Evolutionary conservation across 352 stramenopile species (phyloP), one percentile per base, ranked within the genome.

Genomic region (Thraustochytrium striatum): DNA sequence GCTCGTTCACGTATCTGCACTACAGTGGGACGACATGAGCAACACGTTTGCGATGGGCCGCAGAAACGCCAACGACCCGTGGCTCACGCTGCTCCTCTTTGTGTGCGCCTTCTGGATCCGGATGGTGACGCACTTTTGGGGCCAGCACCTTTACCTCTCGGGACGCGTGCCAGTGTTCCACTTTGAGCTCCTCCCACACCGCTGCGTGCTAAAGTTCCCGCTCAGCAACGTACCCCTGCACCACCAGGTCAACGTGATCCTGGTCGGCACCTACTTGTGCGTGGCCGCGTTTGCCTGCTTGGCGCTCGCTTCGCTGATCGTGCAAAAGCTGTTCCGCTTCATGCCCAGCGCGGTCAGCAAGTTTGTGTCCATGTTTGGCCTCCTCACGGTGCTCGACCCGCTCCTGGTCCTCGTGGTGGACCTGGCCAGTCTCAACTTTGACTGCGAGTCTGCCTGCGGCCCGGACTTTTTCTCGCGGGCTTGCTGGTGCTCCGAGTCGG

Each of bases 191-290:
- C 52, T 75, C 11, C 65, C 52, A 2, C 50, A 68, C 50, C 43
- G 52, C 11, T 75, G 65, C 65, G 65, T 75, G 7, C 43, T 75
- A 39, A 75, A 75, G 36, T 75, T 62, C 25, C 30, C 65, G 8
- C 30, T 43, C 36, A 16, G 32, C 11, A 5, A 28, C 44, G 39
- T 75, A 43, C 65, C 65, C 0, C 25, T 75, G 11, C 44, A 62
- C 36, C 44, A 41, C 36, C 50, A 61, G 50, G 65, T 61, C 0
- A 62, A 58, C 36, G 2, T 61, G 44, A 68, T 75, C 35, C n/a
- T 75, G 7, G 44, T 30, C 43, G 65, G 65, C 30, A 38, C 65
- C 5, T 72, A 28, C n/a, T 16, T 43, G n/a, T 30, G 21, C 11
- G 16, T 75, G 3, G 43, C 28, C 8, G 16, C 39, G 11, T 75